These are phyloP conservation scores for Gracilaria gracilis DNA, from an alignment of 23 red algal genomes.

Conservation along the genomic window DNA sequence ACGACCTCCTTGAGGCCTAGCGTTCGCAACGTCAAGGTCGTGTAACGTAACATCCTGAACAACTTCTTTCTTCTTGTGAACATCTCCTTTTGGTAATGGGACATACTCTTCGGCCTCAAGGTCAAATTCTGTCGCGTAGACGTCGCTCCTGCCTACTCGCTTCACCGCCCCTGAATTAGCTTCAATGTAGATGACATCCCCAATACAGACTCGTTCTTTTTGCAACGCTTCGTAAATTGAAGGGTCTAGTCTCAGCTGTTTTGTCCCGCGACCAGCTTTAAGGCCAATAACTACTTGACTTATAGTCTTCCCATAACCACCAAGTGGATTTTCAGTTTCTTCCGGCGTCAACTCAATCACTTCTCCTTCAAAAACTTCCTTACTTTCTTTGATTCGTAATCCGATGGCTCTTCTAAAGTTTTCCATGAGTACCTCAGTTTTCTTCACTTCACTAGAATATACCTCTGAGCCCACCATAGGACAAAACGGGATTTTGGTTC, in stretches of 20 bases:
- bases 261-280: constrained; percentile 87
- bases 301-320: constrained; percentile 90
- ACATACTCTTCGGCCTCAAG: constrained; percentile 99
- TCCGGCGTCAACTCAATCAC: constrained; percentile 92
- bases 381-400: constrained; percentile 97
- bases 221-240: constrained; percentile 90
- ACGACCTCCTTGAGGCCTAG: constrained; percentile 85
- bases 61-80: constrained; percentile 94
- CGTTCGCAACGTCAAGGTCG: constrained; percentile 97
- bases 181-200: constrained; percentile 98
- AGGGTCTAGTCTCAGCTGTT: constrained; percentile 90
- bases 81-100: constrained; percentile 95
- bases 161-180: constrained; percentile 95
- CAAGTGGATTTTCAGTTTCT: constrained; percentile 89
- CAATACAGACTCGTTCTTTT: constrained; percentile 87
- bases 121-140: constrained; percentile 95
- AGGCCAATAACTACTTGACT: constrained; percentile 85
- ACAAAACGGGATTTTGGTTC: constrained; percentile 94
- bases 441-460: constrained; percentile 98
- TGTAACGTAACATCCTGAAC: constrained; percentile 98
- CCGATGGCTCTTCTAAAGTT: constrained; percentile 98
- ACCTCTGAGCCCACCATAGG: constrained; percentile 94
- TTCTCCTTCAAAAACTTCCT: constrained; percentile 99
- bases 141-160: constrained; percentile 91
- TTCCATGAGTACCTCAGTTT: constrained; percentile 97